phyloP scores from a whole-genome alignment of 805 yeast genomes.

The Torulaspora delbrueckii region DNA sequence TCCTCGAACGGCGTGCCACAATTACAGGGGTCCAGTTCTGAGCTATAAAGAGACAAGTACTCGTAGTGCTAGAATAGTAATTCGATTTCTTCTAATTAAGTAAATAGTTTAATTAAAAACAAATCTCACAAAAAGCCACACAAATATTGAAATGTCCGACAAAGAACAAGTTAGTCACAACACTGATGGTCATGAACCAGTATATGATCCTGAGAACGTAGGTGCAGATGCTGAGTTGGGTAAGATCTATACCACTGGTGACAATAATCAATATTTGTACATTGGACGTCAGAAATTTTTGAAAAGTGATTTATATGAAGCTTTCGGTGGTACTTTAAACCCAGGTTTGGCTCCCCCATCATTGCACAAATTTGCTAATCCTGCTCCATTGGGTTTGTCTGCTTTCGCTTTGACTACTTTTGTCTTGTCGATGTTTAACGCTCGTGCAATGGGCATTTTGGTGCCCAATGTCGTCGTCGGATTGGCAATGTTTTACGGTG shows the following conservation, averaged over 20 bases:
- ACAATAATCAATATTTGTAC: constrained; percentile 56
- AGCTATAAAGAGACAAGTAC: neutral
- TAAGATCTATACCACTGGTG: constrained; percentile 35
- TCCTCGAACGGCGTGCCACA: neutral
- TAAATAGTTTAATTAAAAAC: neutral
- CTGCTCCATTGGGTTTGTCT: constrained; percentile 57
- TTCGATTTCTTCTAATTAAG: too few relatives aligned
- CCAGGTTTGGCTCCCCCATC: constrained; percentile 59
- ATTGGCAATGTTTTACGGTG: constrained; percentile 56
- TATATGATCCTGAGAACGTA: neutral
- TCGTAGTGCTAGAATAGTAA: neutral
- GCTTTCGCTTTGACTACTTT: constrained; percentile 59
- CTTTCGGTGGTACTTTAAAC: constrained; percentile 77
- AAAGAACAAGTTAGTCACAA: constrained; percentile 14
- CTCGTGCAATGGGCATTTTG: constrained; percentile 47
- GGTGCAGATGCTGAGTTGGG: constrained; percentile 7
- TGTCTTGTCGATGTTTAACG: constrained; percentile 49
- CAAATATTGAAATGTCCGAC: constrained; percentile 9
- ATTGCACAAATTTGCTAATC: constrained; percentile 52
- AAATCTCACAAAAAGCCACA: neutral
- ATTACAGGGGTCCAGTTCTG: neutral
- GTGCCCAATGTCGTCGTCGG: constrained; percentile 50
- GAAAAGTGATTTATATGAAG: constrained; percentile 51
- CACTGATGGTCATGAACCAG: constrained; percentile 6
- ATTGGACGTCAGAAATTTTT: constrained; percentile 67